These are phyloP conservation scores for Eucalyptus sp. DNA, from an alignment of 345 rosid genomes.

Conservation along the genomic window DNA sequence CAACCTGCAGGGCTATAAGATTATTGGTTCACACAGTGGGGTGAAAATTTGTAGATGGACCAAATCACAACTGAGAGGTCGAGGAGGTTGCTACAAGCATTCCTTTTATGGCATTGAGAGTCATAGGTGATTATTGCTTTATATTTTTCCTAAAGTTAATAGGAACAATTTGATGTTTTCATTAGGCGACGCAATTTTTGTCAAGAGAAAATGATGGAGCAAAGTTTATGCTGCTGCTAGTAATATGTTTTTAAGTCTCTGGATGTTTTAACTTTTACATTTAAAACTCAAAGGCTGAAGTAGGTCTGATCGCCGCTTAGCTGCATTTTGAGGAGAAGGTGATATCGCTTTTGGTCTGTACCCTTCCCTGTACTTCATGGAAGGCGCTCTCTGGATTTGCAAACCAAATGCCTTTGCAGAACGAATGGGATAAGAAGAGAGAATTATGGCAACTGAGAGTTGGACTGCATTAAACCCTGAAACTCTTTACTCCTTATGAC, in stretches of 20 bases:
- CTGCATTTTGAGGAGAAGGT: not conserved
- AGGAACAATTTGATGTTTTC: not conserved
- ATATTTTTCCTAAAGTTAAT: not conserved
- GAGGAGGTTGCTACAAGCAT: conserved; percentile 99
- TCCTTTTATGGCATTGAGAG: conserved; percentile 98
- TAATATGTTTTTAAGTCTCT: not conserved
- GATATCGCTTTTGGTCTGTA: not conserved
- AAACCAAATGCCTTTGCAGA: not conserved
- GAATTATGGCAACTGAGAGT: not conserved
- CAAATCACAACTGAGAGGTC: conserved; percentile 96
- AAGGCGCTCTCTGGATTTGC: not conserved
- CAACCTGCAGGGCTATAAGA: conserved; percentile 81
- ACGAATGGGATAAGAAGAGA: not conserved
- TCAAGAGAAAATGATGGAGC: not conserved
- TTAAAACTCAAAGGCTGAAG: not conserved
- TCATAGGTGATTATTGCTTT: conserved; percentile 52
- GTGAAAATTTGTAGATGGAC: conserved; percentile 99
- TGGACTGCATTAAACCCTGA: not conserved
- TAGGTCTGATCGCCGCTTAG: not conserved
- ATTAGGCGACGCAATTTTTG: not conserved
- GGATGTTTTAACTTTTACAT: not conserved
- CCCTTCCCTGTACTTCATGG: not conserved
- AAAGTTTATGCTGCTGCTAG: not conserved
- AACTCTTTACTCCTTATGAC: not conserved
- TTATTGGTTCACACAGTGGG: conserved; percentile 96